Base-by-base conservation (phyloP, 2,329 filamentous ascomycete species). In the Plectosphaerella plurivora region DNA sequence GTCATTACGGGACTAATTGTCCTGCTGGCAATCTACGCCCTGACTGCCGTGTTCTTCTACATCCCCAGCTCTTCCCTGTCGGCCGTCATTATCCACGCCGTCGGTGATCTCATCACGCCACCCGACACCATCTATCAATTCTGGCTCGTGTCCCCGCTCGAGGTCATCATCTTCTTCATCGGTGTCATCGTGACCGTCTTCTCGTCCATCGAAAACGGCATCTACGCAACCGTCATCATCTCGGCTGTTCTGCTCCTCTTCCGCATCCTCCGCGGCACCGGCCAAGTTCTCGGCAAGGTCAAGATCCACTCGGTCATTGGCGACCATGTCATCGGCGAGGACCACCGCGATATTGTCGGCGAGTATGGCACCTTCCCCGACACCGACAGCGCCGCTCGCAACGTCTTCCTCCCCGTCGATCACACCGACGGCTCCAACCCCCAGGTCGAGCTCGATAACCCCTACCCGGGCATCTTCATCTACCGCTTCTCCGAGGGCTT, bases 401-500 rank as follows among this genome's bases (percentile, higher is more conserved):
- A 90, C 58, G 82, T 96, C 28, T 99, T 94, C 77, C 72, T 97
- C 18, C 94, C 94, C 0, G 77, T 97, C 53, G 84, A 89, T 61
- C 91, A 95, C 66, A 77, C 78, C n/a, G 93, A 97, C 65, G 93
- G 93, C 28, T 91, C 90, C 1, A 97, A 97, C 67, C 93, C 93
- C 0, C 79, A 87, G 24, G 78, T 97, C 46, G 79, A 87, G 11
- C 76, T 96, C n/a, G 78, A 89, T 56, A 83, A 83, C 51, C 92
- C 94, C 1, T 90, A 94, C 62, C 93, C 93, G 0, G 94, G 94
- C 50, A 81, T 99, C 59, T 96, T 97, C 71, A 96, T 97, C 64
- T 97, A 96, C 74, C 86, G 93, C 45, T 97, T 96, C 69, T 85
- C 88, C 0, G 93, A 97, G 72, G 90, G 92, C 44, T 96, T 96